Base-by-base conservation (phyloP, 805 yeast genomes). In the Yarrowia yakushimensis region DNA sequence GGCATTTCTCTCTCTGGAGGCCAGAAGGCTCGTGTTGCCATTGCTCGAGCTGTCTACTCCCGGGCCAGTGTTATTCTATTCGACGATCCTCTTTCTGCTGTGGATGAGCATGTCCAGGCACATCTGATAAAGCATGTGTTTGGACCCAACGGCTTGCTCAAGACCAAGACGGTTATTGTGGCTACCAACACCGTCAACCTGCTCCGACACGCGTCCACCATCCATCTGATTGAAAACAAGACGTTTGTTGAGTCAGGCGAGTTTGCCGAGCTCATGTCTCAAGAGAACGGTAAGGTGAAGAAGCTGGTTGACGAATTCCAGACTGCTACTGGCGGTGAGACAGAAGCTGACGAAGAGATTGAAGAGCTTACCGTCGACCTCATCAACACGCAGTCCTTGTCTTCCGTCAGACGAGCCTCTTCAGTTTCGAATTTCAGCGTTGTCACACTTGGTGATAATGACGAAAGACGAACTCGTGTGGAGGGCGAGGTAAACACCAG, bases 1-100 rank as follows among this genome's bases (percentile, higher is more conserved):
- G 97, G 97, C 68, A 86, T 90, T 62, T 90, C 94, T 0, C 75
- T 90, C 50, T 87, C 94, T 15, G 97, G 97, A 61, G 97, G 97
- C 55, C 97, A 90, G 71, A 90, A 89, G 76, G 94, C 96, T 0
- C 82, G 97, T 71, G 85, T 90, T 64, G 85, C 85, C 68, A 77
- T 90, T 61, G 96, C 97, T 1, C 81, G 97, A 69, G 88, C 94
- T 1, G 90, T 86, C 1, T 90, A 90, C 69, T 81, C 83, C 20
- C 79, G 82, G 31, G 78, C 81, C 22, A 90, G 87, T 65, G 82
- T 88, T 39, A 76, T 88, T 12, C 72, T 90, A 54, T 74, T 90
- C 61, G 96, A 90, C 70, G 97, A 90, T 71, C 91, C 89, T 10
- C 77, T 90, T 63, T 84, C 90, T 77, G 96, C 97, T 3, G 96